Percentiles rank a stretch among this genome's conserved stretches.
These are phyloP conservation scores for Cladophialophora psammophila DNA, from an alignment of 2,329 filamentous ascomycete species.

Conservation along the genomic window DNA sequence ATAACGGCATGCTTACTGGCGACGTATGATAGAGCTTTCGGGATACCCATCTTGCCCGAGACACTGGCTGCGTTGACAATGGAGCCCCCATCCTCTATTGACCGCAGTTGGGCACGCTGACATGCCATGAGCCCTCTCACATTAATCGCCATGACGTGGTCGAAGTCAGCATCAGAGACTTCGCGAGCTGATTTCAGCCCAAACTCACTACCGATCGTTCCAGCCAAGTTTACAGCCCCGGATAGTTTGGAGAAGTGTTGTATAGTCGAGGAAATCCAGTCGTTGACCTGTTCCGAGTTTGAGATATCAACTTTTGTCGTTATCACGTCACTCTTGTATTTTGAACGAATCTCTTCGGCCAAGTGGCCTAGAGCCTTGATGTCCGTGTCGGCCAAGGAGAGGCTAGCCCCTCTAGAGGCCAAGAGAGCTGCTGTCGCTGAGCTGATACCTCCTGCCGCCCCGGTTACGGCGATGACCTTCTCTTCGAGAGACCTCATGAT, in stretches of 20 bases:
- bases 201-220: constrained; percentile 18
- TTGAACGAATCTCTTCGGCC: constrained; percentile 2
- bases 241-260: constrained; percentile 43
- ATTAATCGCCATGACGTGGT: constrained; percentile 50
- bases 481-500: too few relatives aligned
- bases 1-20: constrained; percentile 54
- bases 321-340: constrained; percentile 14
- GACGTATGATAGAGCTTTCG: constrained; percentile 52
- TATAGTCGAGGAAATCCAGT: constrained; percentile 49
- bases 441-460: constrained; percentile 60
- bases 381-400: constrained; percentile 60
- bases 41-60: constrained; percentile 46
- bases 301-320: constrained; percentile 44
- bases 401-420: constrained; percentile 52
- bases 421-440: constrained; percentile 56
- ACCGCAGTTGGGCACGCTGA: constrained; percentile 52
- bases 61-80: constrained; percentile 55
- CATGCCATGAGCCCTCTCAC: constrained; percentile 51
- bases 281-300: constrained; percentile 36
- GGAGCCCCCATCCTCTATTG: constrained; percentile 47
- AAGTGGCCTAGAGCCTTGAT: constrained; percentile 43
- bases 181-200: constrained; percentile 13
- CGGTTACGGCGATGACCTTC: constrained; percentile 61
- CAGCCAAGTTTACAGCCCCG: constrained; percentile 26
- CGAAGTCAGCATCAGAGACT: constrained; percentile 45